These are phyloP conservation scores for Hyparrhenia diplandra DNA, from an alignment of 176 grass and related monocot species.

Conservation along the genomic window DNA sequence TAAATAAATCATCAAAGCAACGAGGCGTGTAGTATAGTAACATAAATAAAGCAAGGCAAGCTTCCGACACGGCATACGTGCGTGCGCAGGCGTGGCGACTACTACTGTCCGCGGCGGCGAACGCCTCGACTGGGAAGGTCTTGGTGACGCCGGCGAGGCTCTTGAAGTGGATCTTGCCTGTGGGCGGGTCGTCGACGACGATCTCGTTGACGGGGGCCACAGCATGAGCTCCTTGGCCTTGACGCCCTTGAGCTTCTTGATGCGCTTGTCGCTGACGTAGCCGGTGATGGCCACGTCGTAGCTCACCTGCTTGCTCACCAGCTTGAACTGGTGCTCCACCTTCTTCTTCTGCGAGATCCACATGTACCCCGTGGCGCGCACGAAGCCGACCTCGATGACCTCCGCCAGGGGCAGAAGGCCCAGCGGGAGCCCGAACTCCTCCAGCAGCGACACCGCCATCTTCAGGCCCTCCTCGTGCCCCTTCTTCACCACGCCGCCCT, in stretches of 20 bases:
- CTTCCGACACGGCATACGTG: background rate
- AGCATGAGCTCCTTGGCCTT: conserved; percentile 89
- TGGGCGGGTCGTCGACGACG: conserved; percentile 46
- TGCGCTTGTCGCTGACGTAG: conserved; percentile 38
- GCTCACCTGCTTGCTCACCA: conserved; percentile 58
- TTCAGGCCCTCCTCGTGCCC: conserved; percentile 60
- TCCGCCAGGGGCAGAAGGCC: conserved; percentile 67
- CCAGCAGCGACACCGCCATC: conserved; percentile 40
- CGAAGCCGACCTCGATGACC: conserved; percentile 70
- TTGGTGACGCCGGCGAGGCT: conserved; percentile 81
- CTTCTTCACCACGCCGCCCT: conserved; percentile 43
- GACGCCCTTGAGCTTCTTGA: conserved; percentile 82
- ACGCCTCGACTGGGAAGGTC: conserved; percentile 76
- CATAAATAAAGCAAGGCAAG: background rate
- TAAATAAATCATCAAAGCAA: background rate
- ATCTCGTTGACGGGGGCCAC: conserved; percentile 80
- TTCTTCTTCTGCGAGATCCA: conserved; percentile 56
- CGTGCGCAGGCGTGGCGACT: background rate
- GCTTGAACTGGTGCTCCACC: conserved; percentile 79
- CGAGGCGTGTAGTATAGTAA: too few species aligned
- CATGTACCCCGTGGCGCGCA: conserved; percentile 67
- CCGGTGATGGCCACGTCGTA: conserved; percentile 64
- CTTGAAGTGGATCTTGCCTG: conserved; percentile 80
- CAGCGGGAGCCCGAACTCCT: conserved; percentile 72
- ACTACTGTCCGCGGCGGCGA: conserved; percentile 59